A percentile compares a stretch with the other conserved stretches of the same genome.
These are phyloP conservation scores for Kodamaea sagamina DNA, from an alignment of 805 yeast genomes.

Conservation along the genomic window DNA sequence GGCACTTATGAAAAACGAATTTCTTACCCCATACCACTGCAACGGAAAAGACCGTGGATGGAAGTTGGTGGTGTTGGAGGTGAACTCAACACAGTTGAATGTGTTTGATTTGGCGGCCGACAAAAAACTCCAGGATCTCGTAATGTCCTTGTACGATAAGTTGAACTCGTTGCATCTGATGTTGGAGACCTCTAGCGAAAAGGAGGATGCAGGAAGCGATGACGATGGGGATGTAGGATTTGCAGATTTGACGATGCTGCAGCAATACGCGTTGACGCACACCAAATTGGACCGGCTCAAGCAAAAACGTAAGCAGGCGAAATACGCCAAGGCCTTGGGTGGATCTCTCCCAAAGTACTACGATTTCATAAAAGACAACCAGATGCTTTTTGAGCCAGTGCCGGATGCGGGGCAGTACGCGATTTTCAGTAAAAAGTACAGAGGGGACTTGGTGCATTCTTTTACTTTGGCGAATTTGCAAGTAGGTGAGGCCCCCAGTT, in stretches of 20 bases:
- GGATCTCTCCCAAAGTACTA: constrained; percentile 22
- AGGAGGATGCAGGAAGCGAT: constrained; percentile 27
- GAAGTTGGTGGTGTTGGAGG: constrained; percentile 41
- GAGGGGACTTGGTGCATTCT: constrained; percentile 27
- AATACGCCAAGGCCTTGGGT: constrained; percentile 18
- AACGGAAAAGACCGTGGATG: constrained; percentile 28
- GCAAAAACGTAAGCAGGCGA: constrained; percentile 19
- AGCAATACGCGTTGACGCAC: constrained; percentile 6
- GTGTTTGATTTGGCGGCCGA: constrained; percentile 30
- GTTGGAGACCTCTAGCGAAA: constrained; percentile 1
- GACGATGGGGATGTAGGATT: constrained; percentile 30
- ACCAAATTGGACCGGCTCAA: constrained; percentile 19
- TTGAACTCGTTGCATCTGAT: constrained; percentile 27
- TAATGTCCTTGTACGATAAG: constrained; percentile 33
- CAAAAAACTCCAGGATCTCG: constrained; percentile 21
- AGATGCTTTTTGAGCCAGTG: constrained; percentile 42
- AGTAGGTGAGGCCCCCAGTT: constrained; percentile 41
- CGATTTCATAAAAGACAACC: constrained; percentile 27
- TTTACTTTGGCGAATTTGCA: constrained; percentile 34
- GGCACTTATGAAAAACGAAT: constrained; percentile 37
- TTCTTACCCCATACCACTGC: constrained; percentile 38
- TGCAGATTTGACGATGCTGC: constrained; percentile 3
- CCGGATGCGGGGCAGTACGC: constrained; percentile 17
- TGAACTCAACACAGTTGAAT: constrained; percentile 42
- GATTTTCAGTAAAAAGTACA: constrained; percentile 21